Evolutionary conservation across 1,139 yeast genomes (phyloP).

Genomic region (Debaryomyces coudertii): DNA sequence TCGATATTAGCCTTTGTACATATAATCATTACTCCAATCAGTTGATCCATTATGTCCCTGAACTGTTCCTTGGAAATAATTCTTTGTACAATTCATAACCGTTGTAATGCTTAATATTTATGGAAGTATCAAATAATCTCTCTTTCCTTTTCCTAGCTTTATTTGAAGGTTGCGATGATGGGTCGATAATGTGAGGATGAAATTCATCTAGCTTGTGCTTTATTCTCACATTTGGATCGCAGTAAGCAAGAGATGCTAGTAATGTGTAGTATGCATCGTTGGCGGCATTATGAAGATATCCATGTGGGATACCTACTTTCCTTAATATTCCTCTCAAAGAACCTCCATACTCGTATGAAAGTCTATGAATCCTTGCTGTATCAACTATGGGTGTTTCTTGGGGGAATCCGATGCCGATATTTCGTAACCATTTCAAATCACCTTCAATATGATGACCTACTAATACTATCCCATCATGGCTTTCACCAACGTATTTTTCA

Average conservation of each 20-base stretch:
- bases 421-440: constrained; percentile 58
- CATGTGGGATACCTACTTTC: constrained; percentile 60
- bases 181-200: constrained; percentile 2
- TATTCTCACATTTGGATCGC: constrained; percentile 50
- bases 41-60: neutral
- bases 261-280: constrained; percentile 81
- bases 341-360: constrained; percentile 48
- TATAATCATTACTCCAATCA: neutral
- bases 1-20: neutral
- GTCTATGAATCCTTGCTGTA: constrained; percentile 52
- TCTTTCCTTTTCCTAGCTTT: constrained; percentile 10
- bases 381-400: constrained; percentile 43
- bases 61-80: neutral
- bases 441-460: constrained; percentile 73
- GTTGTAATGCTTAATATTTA: constrained; percentile 1
- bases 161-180: neutral
- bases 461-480: constrained; percentile 33
- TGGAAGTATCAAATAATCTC: constrained; percentile 10
- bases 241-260: constrained; percentile 52
- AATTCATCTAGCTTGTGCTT: constrained; percentile 22
- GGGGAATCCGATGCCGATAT: constrained; percentile 52
- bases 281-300: constrained; percentile 77
- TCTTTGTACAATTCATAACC: constrained; percentile 9
- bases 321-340: constrained; percentile 57
- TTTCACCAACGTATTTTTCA: constrained; percentile 36